These are phyloP conservation scores for Parachlorella kessleri DNA, from an alignment of 139 green algal genomes.

Conservation along the genomic window DNA sequence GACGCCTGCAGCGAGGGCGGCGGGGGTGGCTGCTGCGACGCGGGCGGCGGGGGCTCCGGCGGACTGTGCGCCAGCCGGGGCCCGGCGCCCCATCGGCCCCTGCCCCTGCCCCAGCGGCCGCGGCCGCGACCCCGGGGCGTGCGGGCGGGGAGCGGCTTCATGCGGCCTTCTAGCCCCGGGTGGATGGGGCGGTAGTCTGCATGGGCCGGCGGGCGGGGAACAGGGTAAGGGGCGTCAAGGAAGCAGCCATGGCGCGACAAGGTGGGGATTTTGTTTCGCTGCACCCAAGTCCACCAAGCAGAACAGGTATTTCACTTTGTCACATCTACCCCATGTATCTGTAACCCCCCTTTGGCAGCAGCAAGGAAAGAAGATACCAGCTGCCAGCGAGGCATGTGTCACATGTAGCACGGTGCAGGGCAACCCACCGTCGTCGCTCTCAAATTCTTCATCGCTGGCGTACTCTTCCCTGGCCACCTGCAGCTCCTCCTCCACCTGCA, in stretches of 20 bases:
- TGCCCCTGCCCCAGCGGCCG: slow-evolving; percentile 16
- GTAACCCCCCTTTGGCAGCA: no score
- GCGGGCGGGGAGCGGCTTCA: not conserved
- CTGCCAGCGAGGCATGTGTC: no score
- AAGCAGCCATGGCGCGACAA: no score
- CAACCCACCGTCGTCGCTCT: slow-evolving; percentile 21
- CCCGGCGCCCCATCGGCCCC: not conserved
- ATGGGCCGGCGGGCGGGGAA: not conserved
- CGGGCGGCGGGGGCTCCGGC: not conserved
- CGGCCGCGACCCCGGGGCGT: slow-evolving; percentile 10
- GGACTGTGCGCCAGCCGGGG: not conserved
- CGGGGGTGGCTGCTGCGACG: slow-evolving; percentile 5
- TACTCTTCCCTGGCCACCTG: not conserved
- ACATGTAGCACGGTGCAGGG: no score
- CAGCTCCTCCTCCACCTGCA: no score
- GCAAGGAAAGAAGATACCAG: no score
- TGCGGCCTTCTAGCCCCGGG: not conserved
- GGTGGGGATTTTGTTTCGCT: no score
- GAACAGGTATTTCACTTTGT: no score
- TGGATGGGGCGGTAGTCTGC: slow-evolving; percentile 18
- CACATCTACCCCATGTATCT: no score
- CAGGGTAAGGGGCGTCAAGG: not conserved
- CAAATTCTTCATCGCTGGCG: not conserved
- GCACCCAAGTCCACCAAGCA: no score
- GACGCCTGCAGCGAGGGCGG: not conserved